These are phyloP conservation scores for Monosiga brevicollis DNA, from an alignment of 78 protist genomes.

Conservation along the genomic window DNA sequence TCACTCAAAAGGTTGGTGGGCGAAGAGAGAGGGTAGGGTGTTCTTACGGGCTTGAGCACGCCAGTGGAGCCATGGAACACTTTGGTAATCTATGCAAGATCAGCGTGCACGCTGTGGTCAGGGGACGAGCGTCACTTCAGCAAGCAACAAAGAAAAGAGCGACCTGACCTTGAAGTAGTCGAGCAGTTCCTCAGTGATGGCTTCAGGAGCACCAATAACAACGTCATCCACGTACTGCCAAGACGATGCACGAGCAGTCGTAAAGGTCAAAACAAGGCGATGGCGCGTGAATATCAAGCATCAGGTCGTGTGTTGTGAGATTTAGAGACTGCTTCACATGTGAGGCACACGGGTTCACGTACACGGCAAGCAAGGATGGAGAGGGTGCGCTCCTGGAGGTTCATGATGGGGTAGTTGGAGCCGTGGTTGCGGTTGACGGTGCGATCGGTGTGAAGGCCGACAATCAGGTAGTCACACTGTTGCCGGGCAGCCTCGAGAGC, in stretches of 20 bases:
- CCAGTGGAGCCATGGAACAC: background rate
- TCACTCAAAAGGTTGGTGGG: background rate
- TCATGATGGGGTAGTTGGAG: constrained; percentile 82
- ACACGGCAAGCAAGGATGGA: constrained; percentile 68
- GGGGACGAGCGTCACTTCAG: background rate
- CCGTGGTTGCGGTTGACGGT: constrained; percentile 58
- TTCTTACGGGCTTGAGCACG: background rate
- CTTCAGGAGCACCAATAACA: constrained; percentile 5
- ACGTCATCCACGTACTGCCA: background rate
- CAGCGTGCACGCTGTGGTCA: background rate
- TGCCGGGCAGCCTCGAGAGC: constrained; percentile 61
- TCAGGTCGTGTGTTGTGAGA: no score
- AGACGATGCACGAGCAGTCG: background rate
- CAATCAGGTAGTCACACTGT: constrained; percentile 79
- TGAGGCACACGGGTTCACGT: background rate
- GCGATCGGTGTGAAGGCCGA: constrained; percentile 78
- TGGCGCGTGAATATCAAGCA: no score
- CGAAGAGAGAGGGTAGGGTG: background rate
- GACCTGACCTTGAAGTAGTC: constrained; percentile 1
- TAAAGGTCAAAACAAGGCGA: no score
- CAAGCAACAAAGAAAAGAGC: background rate
- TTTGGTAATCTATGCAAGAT: background rate
- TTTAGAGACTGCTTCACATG: background rate
- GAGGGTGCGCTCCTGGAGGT: constrained; percentile 81
- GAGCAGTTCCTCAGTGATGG: constrained; percentile 4